Base-by-base conservation (phyloP, 495 filamentous ascomycete species). In the Friedmanniomyces simplex region DNA sequence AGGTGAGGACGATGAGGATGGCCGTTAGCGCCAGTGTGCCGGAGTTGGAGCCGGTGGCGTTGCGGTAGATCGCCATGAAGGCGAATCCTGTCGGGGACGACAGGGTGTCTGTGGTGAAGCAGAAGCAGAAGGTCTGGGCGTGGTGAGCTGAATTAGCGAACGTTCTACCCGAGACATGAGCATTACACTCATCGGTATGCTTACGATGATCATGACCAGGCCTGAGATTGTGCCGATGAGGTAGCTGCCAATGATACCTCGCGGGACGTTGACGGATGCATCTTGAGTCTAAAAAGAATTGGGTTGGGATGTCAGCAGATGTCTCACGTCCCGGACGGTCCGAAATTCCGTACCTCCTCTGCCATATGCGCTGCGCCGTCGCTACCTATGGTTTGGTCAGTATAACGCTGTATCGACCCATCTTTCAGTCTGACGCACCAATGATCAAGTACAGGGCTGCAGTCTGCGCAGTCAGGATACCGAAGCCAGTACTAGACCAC, bases 1-100 rank as follows among this genome's bases (percentile, higher is more conserved):
- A 46, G 37, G 24, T 28, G 57, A 60, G 50, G 50, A 60, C 36
- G 51, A 60, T 54, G 42, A 60, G 25, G 50, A 60, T 54, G 13
- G 32, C 22, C 12, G 57, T 60, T 13, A 60, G 36, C 10, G 41
- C 49, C 20, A 24, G 21, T 14, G 57, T 42, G 39, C 25, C 57
- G 30, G 14, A 36, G 30, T 13, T 24, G 22, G 57, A 60, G 22
- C 41, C 4, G 8, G 57, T 60, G 51, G 57, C 18, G 39, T 60
- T 54, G 28, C 41, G 43, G 57, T 55, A 55, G 50, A 55, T 18
- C 4, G 37, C 8, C 24, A 60, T 60, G 50, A 52, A 60, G 16
- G 57, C 18, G 24, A 47, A 52, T n/a, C 43, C 32, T 13, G 48
- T 46, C 13, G 11, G 22, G 14, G 39, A 43, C 5, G 13, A 16